These are phyloP conservation scores for Chalciporus piperatus DNA, from an alignment of 768 basidiomycete species.

Conservation along the genomic window DNA sequence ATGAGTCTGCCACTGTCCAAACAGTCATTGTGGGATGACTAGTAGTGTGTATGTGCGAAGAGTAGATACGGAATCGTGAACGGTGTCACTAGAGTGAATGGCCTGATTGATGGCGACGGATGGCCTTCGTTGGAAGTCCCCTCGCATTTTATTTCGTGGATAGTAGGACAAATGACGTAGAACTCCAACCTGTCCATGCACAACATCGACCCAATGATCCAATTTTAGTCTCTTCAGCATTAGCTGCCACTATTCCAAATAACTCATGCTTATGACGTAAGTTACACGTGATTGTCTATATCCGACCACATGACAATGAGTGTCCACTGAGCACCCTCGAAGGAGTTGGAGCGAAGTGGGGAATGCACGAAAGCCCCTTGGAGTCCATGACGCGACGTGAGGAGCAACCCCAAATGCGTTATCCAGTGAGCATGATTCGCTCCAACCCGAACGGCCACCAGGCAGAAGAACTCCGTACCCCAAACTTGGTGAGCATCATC, in stretches of 20 bases:
- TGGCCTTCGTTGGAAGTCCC: background rate
- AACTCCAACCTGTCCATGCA: background rate
- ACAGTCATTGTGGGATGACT: background rate
- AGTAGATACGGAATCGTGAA: too few relatives aligned
- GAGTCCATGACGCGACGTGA: background rate
- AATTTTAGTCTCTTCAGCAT: background rate
- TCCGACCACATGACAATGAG: background rate
- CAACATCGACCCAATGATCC: background rate
- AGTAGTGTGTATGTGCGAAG: background rate
- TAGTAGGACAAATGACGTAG: background rate
- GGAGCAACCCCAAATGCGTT: background rate
- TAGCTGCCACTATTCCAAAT: background rate
- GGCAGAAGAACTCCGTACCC: background rate
- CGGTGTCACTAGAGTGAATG: background rate
- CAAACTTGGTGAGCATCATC: slow-evolving; percentile 10
- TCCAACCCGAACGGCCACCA: background rate
- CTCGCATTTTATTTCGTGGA: background rate
- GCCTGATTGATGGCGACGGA: background rate
- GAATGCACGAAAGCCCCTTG: background rate
- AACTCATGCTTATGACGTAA: too few relatives aligned
- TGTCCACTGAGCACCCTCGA: background rate
- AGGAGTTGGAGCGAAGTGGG: background rate
- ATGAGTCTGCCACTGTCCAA: background rate
- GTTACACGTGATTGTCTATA: too few relatives aligned
- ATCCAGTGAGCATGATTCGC: too few relatives aligned